Evolutionary conservation across 2,329 filamentous ascomycete genomes (phyloP), one percentile per base, ranked within the genome.

Genomic region (Colletotrichum graminicola): DNA sequence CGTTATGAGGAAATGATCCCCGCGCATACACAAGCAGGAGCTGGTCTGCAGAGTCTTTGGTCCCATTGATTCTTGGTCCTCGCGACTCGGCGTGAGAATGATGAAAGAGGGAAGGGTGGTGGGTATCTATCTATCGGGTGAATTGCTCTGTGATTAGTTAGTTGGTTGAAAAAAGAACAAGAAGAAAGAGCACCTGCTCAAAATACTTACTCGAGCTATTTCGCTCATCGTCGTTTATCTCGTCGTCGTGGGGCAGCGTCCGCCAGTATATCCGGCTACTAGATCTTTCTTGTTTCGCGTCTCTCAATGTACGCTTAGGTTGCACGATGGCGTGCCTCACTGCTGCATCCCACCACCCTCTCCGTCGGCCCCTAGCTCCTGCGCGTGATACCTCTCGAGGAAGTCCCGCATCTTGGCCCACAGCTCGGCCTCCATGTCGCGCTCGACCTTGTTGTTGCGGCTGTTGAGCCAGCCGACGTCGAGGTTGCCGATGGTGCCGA

Each of bases 381-480:
- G 41, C 18, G 59, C 67, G 39, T 66, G 60, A 14, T 74, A 71
- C 14, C 77, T 79, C 71, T 83, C 79, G 55, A 85, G 73, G 34
- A 83, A 78, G 14, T 75, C 77, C 66, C 79, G 80, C 18, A 81
- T 81, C 65, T 80, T 81, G 7, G 72, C 86, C 90, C 95, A 92
- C 55, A 97, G 83, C 82, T 98, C 94, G 2, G 89, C 89, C 78
- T 97, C 94, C 86, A 95, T 96, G 74, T 94, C 92, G 76, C 91
- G 89, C 67, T 93, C 93, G 29, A 97, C 93, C 73, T 92, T 92
- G 74, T 93, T 92, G 73, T 93, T 94, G 68, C 94, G 88, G 76
- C 93, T 95, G 79, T 98, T 98, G 76, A 98, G 82, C 89, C 93
- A 95, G 41, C 95, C 95, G 18, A 97, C 91, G 78, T 98, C 95